These are phyloP conservation scores for Fusarium sp. DNA, from an alignment of 2,329 filamentous ascomycete species.

Conservation along the genomic window DNA sequence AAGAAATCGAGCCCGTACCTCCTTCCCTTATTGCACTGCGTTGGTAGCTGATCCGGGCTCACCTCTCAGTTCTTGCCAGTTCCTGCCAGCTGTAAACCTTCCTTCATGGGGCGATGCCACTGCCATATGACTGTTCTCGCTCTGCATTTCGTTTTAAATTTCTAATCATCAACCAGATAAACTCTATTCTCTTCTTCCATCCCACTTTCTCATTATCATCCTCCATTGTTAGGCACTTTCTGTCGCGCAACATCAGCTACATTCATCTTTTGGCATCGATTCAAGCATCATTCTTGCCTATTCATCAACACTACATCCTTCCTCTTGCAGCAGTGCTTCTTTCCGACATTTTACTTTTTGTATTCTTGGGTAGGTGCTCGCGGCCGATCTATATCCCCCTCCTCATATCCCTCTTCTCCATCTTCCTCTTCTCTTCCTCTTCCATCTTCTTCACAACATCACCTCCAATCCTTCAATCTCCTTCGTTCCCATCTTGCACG, in stretches of 20 bases:
- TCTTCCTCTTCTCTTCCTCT: conserved; percentile 25
- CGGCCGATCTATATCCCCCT: neutral
- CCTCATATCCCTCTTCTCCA: neutral
- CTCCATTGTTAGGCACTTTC: conserved; percentile 11
- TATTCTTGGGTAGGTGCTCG: conserved; percentile 40
- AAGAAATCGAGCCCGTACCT: neutral
- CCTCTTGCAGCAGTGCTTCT: conserved; percentile 26
- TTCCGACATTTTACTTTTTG: conserved; percentile 30
- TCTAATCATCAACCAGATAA: conserved; percentile 4
- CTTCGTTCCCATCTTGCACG: conserved; percentile 64
- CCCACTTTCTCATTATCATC: conserved; percentile 9
- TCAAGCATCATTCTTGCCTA: conserved; percentile 41
- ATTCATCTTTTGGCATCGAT: conserved; percentile 23
- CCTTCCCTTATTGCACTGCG: neutral
- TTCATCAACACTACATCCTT: conserved; percentile 22
- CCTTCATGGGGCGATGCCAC: neutral
- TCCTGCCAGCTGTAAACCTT: conserved; percentile 3
- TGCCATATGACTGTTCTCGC: neutral
- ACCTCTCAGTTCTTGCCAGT: conserved; percentile 15
- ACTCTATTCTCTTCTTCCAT: conserved; percentile 23
- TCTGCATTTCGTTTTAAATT: neutral
- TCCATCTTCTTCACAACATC: conserved; percentile 58
- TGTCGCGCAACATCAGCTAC: conserved; percentile 6
- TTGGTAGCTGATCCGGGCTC: neutral
- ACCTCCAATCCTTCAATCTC: conserved; percentile 53